phyloP scores from a whole-genome alignment of 257 asterid genomes.

The Nicotiana tomentosiformis region DNA sequence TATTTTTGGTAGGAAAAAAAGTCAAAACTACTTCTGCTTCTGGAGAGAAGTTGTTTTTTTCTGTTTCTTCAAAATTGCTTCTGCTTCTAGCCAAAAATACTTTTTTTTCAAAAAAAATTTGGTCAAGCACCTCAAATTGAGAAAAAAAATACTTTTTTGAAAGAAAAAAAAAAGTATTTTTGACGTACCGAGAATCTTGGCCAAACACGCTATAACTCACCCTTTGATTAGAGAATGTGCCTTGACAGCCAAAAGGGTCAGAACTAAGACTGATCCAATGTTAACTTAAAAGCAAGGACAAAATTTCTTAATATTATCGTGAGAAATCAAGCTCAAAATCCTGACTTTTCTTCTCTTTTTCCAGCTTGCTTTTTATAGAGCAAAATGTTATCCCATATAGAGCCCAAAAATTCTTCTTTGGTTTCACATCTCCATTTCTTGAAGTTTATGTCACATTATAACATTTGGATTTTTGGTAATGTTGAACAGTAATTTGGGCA shows the following conservation, averaged over 20 bases:
- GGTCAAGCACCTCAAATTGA: too few relatives aligned
- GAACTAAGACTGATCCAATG: background rate
- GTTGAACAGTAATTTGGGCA: background rate
- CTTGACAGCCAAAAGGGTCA: background rate
- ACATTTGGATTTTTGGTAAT: background rate
- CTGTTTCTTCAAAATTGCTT: too few relatives aligned
- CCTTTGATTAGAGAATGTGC: background rate
- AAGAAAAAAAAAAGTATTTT: too few relatives aligned
- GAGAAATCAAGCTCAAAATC: background rate
- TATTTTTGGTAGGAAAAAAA: too few relatives aligned
- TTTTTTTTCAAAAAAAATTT: too few relatives aligned
- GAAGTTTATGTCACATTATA: background rate
- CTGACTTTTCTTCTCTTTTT: background rate
- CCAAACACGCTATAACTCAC: background rate
- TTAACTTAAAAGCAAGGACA: background rate
- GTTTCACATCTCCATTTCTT: background rate
- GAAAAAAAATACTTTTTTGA: too few relatives aligned
- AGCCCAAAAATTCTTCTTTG: background rate
- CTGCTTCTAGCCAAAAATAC: too few relatives aligned
- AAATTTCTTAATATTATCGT: background rate
- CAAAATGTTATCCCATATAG: background rate
- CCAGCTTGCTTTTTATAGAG: background rate
- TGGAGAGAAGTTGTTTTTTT: too few relatives aligned
- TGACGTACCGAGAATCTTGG: too few relatives aligned
- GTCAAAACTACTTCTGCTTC: too few relatives aligned